A percentile compares a stretch with the other conserved stretches of the same genome.
Evolutionary conservation across 306 rosid species (phyloP).

Genomic region (Vigna hirtella): DNA sequence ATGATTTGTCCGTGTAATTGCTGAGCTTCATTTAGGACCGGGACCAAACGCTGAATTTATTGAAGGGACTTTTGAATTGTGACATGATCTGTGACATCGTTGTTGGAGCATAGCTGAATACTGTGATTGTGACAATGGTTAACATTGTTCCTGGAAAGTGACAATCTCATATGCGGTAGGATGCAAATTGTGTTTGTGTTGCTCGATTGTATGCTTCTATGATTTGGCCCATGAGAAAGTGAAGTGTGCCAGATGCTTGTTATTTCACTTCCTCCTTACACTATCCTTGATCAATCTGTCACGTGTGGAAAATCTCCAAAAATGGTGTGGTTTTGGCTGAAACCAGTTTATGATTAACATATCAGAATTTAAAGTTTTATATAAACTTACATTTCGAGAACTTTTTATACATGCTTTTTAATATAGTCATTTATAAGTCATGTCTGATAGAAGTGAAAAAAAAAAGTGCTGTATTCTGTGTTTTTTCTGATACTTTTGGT

Average conservation of each 20-base stretch:
- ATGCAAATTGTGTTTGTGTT: conserved; percentile 18
- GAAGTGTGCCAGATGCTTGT: not conserved
- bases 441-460: conserved; percentile 26
- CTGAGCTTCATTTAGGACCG: conserved; percentile 23
- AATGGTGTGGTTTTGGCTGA: conserved; percentile 10
- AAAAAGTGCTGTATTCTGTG: conserved; percentile 1
- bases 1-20: conserved; percentile 36
- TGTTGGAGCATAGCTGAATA: conserved; percentile 24
- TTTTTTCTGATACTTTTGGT: conserved; percentile 20
- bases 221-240: not conserved
- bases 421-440: conserved; percentile 22
- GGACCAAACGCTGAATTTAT: conserved; percentile 21
- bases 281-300: conserved; percentile 18
- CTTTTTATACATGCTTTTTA: conserved; percentile 7
- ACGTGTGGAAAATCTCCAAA: conserved; percentile 4
- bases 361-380: conserved; percentile 25
- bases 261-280: not conserved
- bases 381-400: not conserved
- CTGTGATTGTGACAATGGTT: conserved; percentile 30
- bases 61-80: conserved; percentile 28
- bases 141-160: conserved; percentile 38
- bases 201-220: conserved; percentile 7
- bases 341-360: conserved; percentile 14
- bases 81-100: conserved; percentile 39
- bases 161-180: not conserved